phyloP scores from a whole-genome alignment of 805 yeast species.

The Metschnikowia anglica region DNA sequence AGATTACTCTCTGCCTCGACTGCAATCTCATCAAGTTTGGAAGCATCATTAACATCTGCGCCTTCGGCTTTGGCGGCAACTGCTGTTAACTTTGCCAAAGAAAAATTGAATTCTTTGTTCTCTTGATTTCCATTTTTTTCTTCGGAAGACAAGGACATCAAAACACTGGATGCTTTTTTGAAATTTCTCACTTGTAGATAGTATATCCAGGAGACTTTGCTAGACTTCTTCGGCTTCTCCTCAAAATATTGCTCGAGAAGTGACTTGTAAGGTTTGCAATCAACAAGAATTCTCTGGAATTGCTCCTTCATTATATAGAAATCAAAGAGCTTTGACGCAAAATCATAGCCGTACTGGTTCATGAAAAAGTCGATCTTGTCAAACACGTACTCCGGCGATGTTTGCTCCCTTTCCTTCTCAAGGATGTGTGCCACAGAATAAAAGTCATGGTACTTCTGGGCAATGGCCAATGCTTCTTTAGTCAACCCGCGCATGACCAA shows the following conservation, averaged over 20 bases:
- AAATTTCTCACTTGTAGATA: conserved; percentile 54
- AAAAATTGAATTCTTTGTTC: conserved; percentile 56
- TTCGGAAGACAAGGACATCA: conserved; percentile 41
- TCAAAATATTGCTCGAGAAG: conserved; percentile 54
- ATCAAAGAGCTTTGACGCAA: conserved; percentile 63
- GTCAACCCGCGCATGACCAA: conserved; percentile 51
- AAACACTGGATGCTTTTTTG: conserved; percentile 46
- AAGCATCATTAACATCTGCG: neutral
- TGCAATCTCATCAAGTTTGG: conserved; percentile 14
- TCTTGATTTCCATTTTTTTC: conserved; percentile 40
- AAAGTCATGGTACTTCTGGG: conserved; percentile 67
- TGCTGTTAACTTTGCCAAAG: conserved; percentile 69
- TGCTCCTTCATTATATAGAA: conserved; percentile 55
- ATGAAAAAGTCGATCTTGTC: conserved; percentile 50
- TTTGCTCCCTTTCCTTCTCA: conserved; percentile 32
- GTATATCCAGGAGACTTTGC: conserved; percentile 70
- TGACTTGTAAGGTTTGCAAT: conserved; percentile 52
- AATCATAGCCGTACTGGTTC: conserved; percentile 60
- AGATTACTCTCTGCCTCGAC: conserved; percentile 50
- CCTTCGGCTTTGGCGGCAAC: conserved; percentile 38
- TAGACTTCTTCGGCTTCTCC: conserved; percentile 40
- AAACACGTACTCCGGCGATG: conserved; percentile 21
- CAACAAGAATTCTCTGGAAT: conserved; percentile 52
- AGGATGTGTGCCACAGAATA: conserved; percentile 56
- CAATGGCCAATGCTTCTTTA: conserved; percentile 55